Conservation (phyloP, 306 rosid species). For the Herpetospermum pedunculosum region DNA sequence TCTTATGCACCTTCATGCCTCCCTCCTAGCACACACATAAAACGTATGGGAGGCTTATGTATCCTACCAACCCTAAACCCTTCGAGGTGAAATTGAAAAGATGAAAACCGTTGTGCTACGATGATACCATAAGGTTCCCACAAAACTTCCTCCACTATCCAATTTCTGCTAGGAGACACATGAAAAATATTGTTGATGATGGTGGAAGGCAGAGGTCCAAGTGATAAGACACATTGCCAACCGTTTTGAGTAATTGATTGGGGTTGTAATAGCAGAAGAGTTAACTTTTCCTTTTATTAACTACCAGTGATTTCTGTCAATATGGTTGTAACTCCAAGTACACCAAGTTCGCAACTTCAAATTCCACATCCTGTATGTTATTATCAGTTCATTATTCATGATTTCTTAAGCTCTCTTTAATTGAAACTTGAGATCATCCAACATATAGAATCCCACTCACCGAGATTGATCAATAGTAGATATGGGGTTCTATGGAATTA, state of each 20-base stretch:
- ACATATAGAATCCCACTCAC: neutral
- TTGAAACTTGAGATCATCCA: too few relatives aligned
- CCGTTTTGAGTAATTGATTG: neutral
- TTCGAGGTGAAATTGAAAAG: too few relatives aligned
- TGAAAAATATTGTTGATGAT: too few relatives aligned
- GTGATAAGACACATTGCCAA: neutral
- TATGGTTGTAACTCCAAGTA: neutral
- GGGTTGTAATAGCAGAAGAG: neutral
- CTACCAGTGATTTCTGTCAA: neutral
- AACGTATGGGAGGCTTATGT: too few relatives aligned
- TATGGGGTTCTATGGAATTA: too few relatives aligned
- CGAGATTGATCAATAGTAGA: neutral
- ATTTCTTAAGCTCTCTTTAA: neutral
- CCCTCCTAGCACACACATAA: too few relatives aligned
- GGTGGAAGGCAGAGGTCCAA: neutral
- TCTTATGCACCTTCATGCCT: too few relatives aligned
- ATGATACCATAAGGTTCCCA: too few relatives aligned
- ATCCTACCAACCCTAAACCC: too few relatives aligned
- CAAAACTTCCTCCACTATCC: neutral
- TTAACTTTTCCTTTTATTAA: neutral
- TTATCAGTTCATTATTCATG: neutral
- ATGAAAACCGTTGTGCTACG: too few relatives aligned
- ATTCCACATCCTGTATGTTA: neutral
- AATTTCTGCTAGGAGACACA: neutral
- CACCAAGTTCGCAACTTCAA: neutral